Evolutionary conservation across 192 early-diverging fungal species (phyloP), one percentile per base, ranked within the genome.

Genomic region (Funneliformis mosseae): DNA sequence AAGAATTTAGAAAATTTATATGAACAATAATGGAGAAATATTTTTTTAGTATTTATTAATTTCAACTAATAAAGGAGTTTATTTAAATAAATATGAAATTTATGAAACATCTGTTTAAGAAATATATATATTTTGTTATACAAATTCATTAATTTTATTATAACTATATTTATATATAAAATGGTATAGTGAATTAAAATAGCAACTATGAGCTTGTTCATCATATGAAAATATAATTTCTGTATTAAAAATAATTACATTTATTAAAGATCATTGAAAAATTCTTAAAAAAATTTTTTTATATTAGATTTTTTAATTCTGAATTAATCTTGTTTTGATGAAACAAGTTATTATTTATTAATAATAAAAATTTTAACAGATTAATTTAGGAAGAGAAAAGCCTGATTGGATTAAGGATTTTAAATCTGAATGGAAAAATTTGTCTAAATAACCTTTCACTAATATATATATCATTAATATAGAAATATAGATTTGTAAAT

Each of bases 91-190:
- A 75, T 11, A 76, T 28, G 9, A 8, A 21, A 71, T 71, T 71
- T 71, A 71, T 71, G 3, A 71, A 41, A 7, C 27, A 41, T 21
- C 18, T 21, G 9, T 71, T 16, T 27, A 71, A 10, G 38, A 41
- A 4, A 71, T 45, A 0, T 71, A 71, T 23, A 8, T 6, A 5
- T 71, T 71, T 41, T 71, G n/a, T n/a, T 61, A 76, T 8, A 27
- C 33, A 27, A 75, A 55, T 50, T 60, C 11, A 14, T 75, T 75
- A 75, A 75, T 75, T 75, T 75, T 5, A 75, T 25, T 75, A 4
- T 75, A 23, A 8, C 50, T 25, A 75, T 71, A 71, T 41, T 25
- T 71, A 14, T 71, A 16, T 16, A 71, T 3, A 21, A n/a, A 71
- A 5, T 71, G 38, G 42, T 71, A 71, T 25, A n/a, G 12, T 41